A percentile compares a stretch with the other conserved stretches of the same genome.
Conservation (phyloP, 2,329 filamentous ascomycete species). For the Ascochyta lentis region DNA sequence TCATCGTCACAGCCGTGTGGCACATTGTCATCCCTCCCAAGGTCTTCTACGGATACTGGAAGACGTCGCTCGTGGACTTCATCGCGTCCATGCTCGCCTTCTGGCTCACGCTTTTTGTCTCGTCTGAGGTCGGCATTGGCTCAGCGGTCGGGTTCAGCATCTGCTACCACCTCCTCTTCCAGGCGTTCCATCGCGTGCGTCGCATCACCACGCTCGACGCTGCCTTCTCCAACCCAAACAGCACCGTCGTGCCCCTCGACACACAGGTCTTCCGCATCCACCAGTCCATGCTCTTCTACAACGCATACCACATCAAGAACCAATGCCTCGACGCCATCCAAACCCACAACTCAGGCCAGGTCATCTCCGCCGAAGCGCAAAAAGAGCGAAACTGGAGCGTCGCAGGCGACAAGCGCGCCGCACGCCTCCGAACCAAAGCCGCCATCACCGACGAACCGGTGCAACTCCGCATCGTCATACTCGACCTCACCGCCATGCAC, state of each 20-base stretch:
- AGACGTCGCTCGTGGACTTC: slow-evolving; percentile 69
- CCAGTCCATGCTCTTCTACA: slow-evolving; percentile 67
- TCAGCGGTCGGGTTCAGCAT: slow-evolving; percentile 60
- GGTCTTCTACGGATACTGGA: slow-evolving; percentile 69
- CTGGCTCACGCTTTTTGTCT: slow-evolving; percentile 68
- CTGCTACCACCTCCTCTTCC: slow-evolving; percentile 62
- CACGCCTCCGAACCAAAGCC: slow-evolving; percentile 53
- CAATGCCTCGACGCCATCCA: slow-evolving; percentile 60
- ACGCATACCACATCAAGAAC: slow-evolving; percentile 62
- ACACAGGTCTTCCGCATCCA: slow-evolving; percentile 64
- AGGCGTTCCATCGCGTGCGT: slow-evolving; percentile 59
- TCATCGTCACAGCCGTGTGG: slow-evolving; percentile 71
- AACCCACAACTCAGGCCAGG: slow-evolving; percentile 53
- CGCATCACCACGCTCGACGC: slow-evolving; percentile 27
- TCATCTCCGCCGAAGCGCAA: slow-evolving; percentile 46
- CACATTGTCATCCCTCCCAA: slow-evolving; percentile 65
- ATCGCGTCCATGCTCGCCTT: slow-evolving; percentile 68
- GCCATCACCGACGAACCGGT: slow-evolving; percentile 48
- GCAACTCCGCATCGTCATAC: slow-evolving; percentile 57
- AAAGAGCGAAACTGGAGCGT: slow-evolving; percentile 63
- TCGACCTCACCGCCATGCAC: slow-evolving; percentile 61
- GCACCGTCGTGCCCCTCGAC: slow-evolving; percentile 51
- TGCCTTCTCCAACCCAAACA: slow-evolving; percentile 11
- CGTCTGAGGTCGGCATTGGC: slow-evolving; percentile 66
- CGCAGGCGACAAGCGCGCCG: slow-evolving; percentile 56